Percentiles rank a stretch among this genome's conserved stretches.
phyloP scores from a whole-genome alignment of 129 eudicot genomes.

The Oenanthe sinensis region DNA sequence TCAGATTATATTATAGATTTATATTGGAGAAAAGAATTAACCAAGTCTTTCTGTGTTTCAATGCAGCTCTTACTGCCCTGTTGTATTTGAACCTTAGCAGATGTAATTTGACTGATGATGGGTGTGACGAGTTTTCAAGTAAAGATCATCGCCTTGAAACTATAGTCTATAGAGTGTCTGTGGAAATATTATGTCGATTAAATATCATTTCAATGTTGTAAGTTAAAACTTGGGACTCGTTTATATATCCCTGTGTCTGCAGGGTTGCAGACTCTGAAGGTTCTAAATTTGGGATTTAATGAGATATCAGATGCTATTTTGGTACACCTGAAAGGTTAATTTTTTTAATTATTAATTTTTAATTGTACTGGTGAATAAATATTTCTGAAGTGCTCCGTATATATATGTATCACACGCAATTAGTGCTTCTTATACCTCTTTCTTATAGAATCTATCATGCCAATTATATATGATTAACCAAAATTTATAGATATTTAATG shows the following conservation, averaged over 20 bases:
- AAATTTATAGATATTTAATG: neutral
- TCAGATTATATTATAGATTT: neutral
- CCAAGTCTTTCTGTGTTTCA: neutral
- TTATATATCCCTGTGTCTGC: conserved; percentile 6
- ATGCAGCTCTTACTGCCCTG: conserved; percentile 58
- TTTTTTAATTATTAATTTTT: neutral
- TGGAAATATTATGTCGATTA: neutral
- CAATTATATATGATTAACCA: neutral
- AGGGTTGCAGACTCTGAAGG: conserved; percentile 66
- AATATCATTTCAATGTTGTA: neutral
- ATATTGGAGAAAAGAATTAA: neutral
- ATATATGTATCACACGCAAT: neutral
- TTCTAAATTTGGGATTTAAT: conserved; percentile 82
- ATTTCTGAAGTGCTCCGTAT: neutral
- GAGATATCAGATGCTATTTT: conserved; percentile 73
- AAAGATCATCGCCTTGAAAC: conserved; percentile 15
- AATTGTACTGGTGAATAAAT: neutral
- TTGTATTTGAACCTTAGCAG: conserved; percentile 76
- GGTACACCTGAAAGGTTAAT: conserved; percentile 67
- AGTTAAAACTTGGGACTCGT: neutral
- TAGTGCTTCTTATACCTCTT: neutral
- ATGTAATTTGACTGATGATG: conserved; percentile 63
- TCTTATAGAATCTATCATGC: neutral
- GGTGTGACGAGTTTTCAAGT: conserved; percentile 75
- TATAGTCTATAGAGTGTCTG: neutral